Conservation (phyloP, 2,329 filamentous ascomycete species). For the Colletotrichum somersetense region DNA sequence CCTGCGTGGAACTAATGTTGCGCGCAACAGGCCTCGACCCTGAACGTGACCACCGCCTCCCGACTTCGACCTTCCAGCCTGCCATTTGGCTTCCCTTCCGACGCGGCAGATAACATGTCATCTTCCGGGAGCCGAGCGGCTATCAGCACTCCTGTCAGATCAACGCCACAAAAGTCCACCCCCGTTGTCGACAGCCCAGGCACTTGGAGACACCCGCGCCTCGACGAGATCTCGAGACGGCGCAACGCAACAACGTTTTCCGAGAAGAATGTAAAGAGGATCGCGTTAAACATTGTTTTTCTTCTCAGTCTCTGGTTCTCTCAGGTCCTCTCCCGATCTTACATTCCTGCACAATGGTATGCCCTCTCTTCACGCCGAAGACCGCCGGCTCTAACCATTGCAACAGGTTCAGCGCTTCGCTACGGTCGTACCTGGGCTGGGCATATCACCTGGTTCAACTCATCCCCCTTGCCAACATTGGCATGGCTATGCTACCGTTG, state of each 20-base stretch:
- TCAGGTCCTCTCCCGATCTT: slow-evolving; percentile 52
- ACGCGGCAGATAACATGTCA: slow-evolving; percentile 47
- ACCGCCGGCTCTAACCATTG: not conserved
- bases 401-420: slow-evolving; percentile 28
- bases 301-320: slow-evolving; percentile 55
- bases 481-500: slow-evolving; percentile 78
- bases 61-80: slow-evolving; percentile 16
- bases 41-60: slow-evolving; percentile 27
- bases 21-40: slow-evolving; percentile 34
- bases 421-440: slow-evolving; percentile 55
- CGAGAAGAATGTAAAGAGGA: slow-evolving; percentile 78
- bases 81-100: not conserved
- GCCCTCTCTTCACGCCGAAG: slow-evolving; percentile 41
- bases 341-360: slow-evolving; percentile 56
- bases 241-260: slow-evolving; percentile 84
- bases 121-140: slow-evolving; percentile 42
- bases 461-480: slow-evolving; percentile 78
- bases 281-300: slow-evolving; percentile 75
- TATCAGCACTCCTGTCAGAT: slow-evolving; percentile 57
- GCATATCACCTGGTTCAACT: slow-evolving; percentile 63
- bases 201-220: slow-evolving; percentile 90
- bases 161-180: slow-evolving; percentile 51
- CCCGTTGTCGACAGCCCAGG: slow-evolving; percentile 71
- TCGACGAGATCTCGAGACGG: slow-evolving; percentile 87
- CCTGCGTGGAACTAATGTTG: slow-evolving; percentile 18